Conservation (phyloP, 345 rosid genomes). For the Acer yangbiense region DNA sequence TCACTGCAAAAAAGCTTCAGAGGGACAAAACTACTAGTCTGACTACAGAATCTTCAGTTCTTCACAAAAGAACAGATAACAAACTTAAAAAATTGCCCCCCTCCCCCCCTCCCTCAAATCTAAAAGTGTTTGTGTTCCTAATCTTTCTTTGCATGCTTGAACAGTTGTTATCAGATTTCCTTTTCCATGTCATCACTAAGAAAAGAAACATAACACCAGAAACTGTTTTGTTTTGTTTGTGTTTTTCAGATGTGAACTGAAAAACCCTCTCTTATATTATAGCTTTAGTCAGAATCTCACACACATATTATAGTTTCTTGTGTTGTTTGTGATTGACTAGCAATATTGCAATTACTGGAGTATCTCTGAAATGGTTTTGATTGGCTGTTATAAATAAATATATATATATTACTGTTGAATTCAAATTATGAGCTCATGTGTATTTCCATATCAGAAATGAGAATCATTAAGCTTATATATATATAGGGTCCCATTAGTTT, state of each 20-base stretch:
- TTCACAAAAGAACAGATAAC: constrained; percentile 37
- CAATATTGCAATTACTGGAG: not conserved
- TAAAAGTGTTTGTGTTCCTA: constrained; percentile 15
- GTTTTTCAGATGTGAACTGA: not conserved
- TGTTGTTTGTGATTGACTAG: not conserved
- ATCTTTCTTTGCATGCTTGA: constrained; percentile 46
- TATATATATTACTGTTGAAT: not conserved
- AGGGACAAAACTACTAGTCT: constrained; percentile 37
- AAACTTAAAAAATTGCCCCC: constrained; percentile 33
- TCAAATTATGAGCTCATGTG: not conserved
- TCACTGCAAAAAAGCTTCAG: constrained; percentile 43
- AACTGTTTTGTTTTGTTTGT: not conserved
- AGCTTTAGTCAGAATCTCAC: not conserved
- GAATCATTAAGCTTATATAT: constrained; percentile 2
- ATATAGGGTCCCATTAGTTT: not conserved
- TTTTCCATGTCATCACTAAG: constrained; percentile 39
- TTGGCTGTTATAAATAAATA: not conserved
- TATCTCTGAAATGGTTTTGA: not conserved
- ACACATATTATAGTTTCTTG: not conserved
- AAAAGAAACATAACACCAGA: not conserved
- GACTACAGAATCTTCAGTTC: constrained; percentile 54
- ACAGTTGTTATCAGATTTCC: constrained; percentile 26
- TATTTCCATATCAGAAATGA: not conserved
- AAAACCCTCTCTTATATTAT: not conserved
- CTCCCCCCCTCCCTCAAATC: constrained; percentile 3